These are phyloP conservation scores for Hypoxylon sp. DNA, from an alignment of 2,329 filamentous ascomycete genomes.

Conservation along the genomic window DNA sequence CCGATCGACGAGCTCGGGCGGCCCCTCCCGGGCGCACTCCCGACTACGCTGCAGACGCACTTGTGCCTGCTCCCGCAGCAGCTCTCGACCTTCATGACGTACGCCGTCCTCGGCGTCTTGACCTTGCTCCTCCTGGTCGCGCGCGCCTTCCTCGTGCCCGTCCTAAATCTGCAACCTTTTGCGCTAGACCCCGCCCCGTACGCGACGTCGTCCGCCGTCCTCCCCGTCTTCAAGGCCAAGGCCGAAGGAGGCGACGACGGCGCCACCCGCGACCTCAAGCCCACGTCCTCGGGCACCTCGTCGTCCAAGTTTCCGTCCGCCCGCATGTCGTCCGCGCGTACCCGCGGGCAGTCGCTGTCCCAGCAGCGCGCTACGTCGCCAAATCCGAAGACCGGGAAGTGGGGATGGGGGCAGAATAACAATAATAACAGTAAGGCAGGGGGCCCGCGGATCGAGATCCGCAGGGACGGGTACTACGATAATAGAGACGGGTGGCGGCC, in stretches of 20 bases:
- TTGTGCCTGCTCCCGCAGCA: constrained; percentile 93
- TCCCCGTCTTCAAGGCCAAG: constrained; percentile 67
- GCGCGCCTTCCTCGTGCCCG: constrained; percentile 68
- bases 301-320: constrained; percentile 52
- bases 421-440: constrained; percentile 31
- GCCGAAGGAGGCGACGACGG: constrained; percentile 60
- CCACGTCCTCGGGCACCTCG: constrained; percentile 51
- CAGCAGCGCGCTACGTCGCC: constrained; percentile 44
- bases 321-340: constrained; percentile 45
- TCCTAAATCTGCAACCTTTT: constrained; percentile 65
- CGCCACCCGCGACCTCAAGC: constrained; percentile 42
- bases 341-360: constrained; percentile 46
- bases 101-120: constrained; percentile 72
- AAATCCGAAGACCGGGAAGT: constrained; percentile 50
- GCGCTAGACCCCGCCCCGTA: constrained; percentile 59
- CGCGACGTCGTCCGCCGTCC: constrained; percentile 46
- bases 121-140: constrained; percentile 63
- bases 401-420: constrained; percentile 58
- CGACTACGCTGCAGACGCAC: constrained; percentile 82
- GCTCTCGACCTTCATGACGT: constrained; percentile 83
- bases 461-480: constrained; percentile 58
- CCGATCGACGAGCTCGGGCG: constrained; percentile 75
- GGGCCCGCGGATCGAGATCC: constrained; percentile 65
- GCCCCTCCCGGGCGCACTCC: constrained; percentile 57
- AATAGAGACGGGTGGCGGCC: constrained; percentile 49